Percentiles rank a stretch among this genome's conserved stretches.
phyloP scores from a whole-genome alignment of 345 rosid species.

The Gossypium anomalum region DNA sequence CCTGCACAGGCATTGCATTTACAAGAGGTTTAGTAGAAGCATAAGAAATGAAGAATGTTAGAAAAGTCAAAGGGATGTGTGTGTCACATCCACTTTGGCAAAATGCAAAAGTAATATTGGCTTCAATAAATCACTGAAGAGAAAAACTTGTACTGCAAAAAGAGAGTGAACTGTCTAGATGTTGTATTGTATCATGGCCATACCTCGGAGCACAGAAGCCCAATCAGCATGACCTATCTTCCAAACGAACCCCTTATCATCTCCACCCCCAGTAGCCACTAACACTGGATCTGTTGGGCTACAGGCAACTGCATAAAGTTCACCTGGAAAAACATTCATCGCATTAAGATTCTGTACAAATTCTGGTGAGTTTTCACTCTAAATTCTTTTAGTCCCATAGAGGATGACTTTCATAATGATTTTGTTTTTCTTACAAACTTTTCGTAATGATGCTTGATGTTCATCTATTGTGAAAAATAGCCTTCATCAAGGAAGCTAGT shows the following conservation, averaged over 20 bases:
- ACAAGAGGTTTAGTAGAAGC: neutral
- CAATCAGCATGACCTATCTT: slow-evolving; percentile 85
- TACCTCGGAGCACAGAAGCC: slow-evolving; percentile 71
- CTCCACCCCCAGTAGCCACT: slow-evolving; percentile 95
- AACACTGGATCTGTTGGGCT: slow-evolving; percentile 68
- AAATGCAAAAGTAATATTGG: neutral
- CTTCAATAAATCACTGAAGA: neutral
- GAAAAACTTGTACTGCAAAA: neutral
- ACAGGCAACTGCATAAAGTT: slow-evolving; percentile 70
- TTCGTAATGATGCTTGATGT: neutral
- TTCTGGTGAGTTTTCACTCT: neutral
- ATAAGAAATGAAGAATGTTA: neutral
- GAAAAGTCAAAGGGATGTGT: neutral
- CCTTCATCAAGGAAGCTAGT: neutral
- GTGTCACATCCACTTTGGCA: neutral
- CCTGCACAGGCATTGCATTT: slow-evolving; percentile 40
- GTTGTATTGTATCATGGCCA: neutral
- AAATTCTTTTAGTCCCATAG: neutral
- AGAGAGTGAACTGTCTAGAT: neutral
- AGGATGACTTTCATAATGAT: neutral
- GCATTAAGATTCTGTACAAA: neutral
- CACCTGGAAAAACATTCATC: slow-evolving; percentile 38
- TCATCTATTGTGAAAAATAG: neutral
- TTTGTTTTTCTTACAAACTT: too few relatives aligned
- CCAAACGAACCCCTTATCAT: slow-evolving; percentile 81